phyloP scores from a whole-genome alignment of 768 basidiomycete genomes.

The Tricholoma saponaceum region DNA sequence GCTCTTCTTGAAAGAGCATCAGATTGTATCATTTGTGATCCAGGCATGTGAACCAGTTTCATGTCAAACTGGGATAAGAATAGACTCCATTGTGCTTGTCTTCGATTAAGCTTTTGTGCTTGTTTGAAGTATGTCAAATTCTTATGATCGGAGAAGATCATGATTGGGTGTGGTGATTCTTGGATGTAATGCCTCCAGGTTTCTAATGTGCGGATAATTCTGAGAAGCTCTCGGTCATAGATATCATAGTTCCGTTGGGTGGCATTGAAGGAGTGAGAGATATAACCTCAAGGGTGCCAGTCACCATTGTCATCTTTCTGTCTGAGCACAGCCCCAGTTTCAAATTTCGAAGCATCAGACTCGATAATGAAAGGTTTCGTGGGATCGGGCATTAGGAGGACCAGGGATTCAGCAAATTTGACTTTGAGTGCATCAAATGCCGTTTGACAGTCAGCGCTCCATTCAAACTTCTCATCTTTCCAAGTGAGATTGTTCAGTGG shows the following conservation, averaged over 20 bases:
- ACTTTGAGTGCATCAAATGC: slow-evolving; percentile 21
- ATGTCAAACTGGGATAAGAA: slow-evolving; percentile 5
- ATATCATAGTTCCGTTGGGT: slow-evolving; percentile 32
- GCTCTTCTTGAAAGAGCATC: slow-evolving; percentile 3
- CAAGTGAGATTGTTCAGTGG: no score
- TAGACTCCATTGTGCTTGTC: slow-evolving; percentile 11
- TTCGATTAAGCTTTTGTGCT: slow-evolving; percentile 7
- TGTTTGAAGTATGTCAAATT: slow-evolving; percentile 21
- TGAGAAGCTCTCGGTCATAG: slow-evolving; percentile 40
- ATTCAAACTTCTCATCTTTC: slow-evolving; percentile 7
- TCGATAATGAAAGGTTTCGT: slow-evolving; percentile 21
- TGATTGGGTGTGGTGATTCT: slow-evolving; percentile 6
- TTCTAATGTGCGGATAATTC: slow-evolving; percentile 32
- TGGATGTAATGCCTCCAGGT: slow-evolving; percentile 26
- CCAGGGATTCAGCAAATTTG: slow-evolving; percentile 19
- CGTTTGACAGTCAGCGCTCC: slow-evolving; percentile 11
- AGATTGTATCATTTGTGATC: slow-evolving; percentile 2
- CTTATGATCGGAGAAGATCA: slow-evolving; percentile 18
- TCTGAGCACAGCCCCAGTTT: slow-evolving; percentile 26
- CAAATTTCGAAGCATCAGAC: slow-evolving; percentile 27
- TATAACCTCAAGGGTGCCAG: slow-evolving; percentile 32
- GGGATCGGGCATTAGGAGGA: slow-evolving; percentile 14
- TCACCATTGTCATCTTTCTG: slow-evolving; percentile 22
- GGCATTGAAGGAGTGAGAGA: slow-evolving; percentile 8
- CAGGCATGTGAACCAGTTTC: slow-evolving; percentile 4